Percentiles rank a stretch among this genome's conserved stretches.
phyloP scores from a whole-genome alignment of 2,329 filamentous ascomycete species.

The Phialocephala subalpina region DNA sequence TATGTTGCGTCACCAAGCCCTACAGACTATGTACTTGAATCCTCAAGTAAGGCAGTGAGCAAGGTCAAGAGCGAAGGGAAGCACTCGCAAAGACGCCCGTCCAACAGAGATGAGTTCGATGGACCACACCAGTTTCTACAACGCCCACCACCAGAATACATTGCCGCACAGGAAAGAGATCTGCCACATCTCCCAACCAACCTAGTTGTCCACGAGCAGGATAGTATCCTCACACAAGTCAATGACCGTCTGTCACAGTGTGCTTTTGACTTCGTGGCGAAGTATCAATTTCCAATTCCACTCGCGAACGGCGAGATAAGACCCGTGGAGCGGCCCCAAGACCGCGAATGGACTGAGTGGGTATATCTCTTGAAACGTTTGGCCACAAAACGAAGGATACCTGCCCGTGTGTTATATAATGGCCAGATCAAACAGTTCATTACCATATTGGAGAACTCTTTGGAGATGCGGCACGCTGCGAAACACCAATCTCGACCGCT shows the following conservation, averaged over 20 bases:
- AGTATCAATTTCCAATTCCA: conserved; percentile 90
- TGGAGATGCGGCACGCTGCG: conserved; percentile 87
- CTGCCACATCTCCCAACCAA: conserved; percentile 84
- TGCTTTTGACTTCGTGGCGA: conserved; percentile 89
- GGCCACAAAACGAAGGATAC: conserved; percentile 86
- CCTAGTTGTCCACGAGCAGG: conserved; percentile 84
- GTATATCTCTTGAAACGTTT: conserved; percentile 86
- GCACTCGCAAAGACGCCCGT: conserved; percentile 70
- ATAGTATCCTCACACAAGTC: conserved; percentile 79
- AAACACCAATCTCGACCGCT: conserved; percentile 84
- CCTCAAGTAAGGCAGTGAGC: conserved; percentile 51
- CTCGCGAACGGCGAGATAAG: conserved; percentile 76
- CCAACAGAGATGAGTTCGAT: conserved; percentile 89
- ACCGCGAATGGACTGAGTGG: conserved; percentile 92
- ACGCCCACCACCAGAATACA: conserved; percentile 72
- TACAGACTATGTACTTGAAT: conserved; percentile 68
- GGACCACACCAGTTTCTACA: conserved; percentile 85
- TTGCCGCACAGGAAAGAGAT: conserved; percentile 81
- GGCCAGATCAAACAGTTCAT: conserved; percentile 92
- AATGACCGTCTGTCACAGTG: conserved; percentile 87
- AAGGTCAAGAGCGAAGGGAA: conserved; percentile 55
- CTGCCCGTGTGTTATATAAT: conserved; percentile 84
- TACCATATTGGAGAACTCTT: conserved; percentile 85
- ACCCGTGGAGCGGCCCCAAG: conserved; percentile 75
- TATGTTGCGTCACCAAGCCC: conserved; percentile 63